A percentile compares a stretch with the other conserved stretches of the same genome.
These are phyloP conservation scores for Leavenworthia alabamica DNA, from an alignment of 345 rosid species.

Conservation along the genomic window DNA sequence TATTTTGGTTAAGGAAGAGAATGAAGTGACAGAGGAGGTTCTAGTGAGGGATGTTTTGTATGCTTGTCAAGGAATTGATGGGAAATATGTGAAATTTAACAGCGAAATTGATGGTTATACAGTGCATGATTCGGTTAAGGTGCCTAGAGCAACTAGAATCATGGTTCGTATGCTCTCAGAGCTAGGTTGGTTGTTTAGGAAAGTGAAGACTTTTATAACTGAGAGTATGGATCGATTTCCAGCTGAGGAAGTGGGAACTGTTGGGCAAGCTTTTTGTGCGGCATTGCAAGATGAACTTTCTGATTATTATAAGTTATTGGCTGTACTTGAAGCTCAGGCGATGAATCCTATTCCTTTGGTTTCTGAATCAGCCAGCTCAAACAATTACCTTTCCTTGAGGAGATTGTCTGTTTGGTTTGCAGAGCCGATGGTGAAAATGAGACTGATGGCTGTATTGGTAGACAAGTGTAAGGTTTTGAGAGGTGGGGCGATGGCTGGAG, in stretches of 20 bases:
- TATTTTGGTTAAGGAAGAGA: conserved; percentile 71
- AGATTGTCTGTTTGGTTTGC: conserved; percentile 88
- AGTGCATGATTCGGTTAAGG: conserved; percentile 53
- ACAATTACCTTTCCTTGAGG: conserved; percentile 76
- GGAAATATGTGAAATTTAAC: conserved; percentile 70
- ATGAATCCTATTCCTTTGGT: conserved; percentile 91
- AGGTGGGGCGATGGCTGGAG: conserved; percentile 97
- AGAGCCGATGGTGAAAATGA: conserved; percentile 94
- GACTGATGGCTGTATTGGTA: conserved; percentile 94
- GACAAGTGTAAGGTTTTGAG: conserved; percentile 84
- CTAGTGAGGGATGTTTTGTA: conserved; percentile 87
- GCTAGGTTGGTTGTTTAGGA: conserved; percentile 92
- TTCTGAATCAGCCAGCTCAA: conserved; percentile 56
- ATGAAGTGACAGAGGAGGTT: conserved; percentile 81
- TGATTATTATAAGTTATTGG: conserved; percentile 79
- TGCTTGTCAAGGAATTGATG: conserved; percentile 93
- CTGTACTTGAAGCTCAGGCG: conserved; percentile 80
- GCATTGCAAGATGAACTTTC: conserved; percentile 90
- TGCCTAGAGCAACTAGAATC: conserved; percentile 58
- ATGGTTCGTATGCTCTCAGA: conserved; percentile 87
- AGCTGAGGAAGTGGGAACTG: conserved; percentile 79
- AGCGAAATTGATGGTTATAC: conserved; percentile 58
- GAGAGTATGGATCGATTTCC: conserved; percentile 80
- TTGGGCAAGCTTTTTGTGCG: conserved; percentile 93
- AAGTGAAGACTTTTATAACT: conserved; percentile 66